phyloP scores from a whole-genome alignment of 306 rosid genomes.

The Quercus engelmannii region DNA sequence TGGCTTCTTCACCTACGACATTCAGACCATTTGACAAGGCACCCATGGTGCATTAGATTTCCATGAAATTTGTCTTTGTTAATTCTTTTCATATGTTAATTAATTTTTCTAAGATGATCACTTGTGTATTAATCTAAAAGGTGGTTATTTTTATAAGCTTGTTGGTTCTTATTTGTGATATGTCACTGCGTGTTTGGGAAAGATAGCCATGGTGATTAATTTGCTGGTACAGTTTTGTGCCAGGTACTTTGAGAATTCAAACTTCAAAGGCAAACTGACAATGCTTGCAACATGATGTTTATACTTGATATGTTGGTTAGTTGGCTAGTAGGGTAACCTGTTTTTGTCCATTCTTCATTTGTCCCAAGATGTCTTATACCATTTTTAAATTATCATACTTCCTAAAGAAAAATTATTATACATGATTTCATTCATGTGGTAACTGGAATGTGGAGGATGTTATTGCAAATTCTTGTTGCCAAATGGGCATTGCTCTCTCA shows the following conservation, averaged over 20 bases:
- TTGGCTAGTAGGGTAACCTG: constrained; percentile 30
- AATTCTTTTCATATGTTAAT: constrained; percentile 26
- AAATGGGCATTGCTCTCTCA: constrained; percentile 7
- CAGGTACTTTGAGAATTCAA: constrained; percentile 26
- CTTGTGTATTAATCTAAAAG: constrained; percentile 27
- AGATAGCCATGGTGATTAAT: constrained; percentile 25
- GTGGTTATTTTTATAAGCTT: constrained; percentile 3
- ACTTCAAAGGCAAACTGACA: constrained; percentile 39
- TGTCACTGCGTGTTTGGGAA: constrained; percentile 16
- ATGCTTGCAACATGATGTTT: constrained; percentile 19
- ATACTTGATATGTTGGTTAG: constrained; percentile 20
- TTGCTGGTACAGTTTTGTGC: constrained; percentile 19
- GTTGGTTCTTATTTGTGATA: neutral
- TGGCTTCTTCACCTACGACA: constrained; percentile 71
- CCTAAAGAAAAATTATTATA: too few relatives aligned
- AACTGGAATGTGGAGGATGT: constrained; percentile 17
- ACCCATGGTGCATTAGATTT: constrained; percentile 42
- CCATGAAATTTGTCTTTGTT: constrained; percentile 20
- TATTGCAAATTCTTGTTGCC: constrained; percentile 15
- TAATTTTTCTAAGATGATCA: constrained; percentile 25
- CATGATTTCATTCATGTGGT: constrained; percentile 18
- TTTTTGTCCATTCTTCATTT: constrained; percentile 24
- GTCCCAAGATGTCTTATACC: constrained; percentile 24
- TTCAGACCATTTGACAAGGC: constrained; percentile 39
- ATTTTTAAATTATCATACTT: neutral